phyloP scores from a whole-genome alignment of 139 green algal genomes.

The Ettlia oleoabundans region DNA sequence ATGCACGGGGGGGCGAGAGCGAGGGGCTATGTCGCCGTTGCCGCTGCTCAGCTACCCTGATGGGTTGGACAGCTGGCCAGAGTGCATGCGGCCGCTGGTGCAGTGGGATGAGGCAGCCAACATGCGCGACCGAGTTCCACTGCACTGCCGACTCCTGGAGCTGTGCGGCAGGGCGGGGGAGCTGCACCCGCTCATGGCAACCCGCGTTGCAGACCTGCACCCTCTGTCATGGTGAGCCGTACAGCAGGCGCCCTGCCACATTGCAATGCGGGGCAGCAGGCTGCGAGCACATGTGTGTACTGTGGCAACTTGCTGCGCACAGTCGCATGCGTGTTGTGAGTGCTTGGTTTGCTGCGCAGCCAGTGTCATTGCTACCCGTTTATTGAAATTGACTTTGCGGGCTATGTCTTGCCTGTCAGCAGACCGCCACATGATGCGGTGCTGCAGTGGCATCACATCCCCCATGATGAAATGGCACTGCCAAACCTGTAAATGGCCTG shows the following conservation, averaged over 20 bases:
- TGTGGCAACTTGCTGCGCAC: too few relatives aligned
- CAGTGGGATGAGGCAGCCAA: conserved; percentile 73
- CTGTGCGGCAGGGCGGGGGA: conserved; percentile 34
- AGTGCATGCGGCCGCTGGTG: conserved; percentile 65
- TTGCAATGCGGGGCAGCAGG: background rate
- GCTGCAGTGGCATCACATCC: too few relatives aligned
- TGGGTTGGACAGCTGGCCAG: conserved; percentile 66
- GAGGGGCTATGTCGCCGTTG: background rate
- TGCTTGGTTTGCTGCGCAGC: too few relatives aligned
- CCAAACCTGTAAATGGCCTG: too few relatives aligned
- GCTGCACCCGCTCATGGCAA: conserved; percentile 48
- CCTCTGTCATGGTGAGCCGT: conserved; percentile 73
- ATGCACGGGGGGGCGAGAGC: too few relatives aligned
- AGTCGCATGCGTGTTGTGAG: too few relatives aligned
- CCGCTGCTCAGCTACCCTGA: conserved; percentile 18
- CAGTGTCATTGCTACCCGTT: too few relatives aligned
- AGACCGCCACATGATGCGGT: too few relatives aligned
- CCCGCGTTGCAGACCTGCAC: conserved; percentile 73
- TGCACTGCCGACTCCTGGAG: conserved; percentile 65
- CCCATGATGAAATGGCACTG: too few relatives aligned
- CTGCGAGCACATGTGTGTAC: too few relatives aligned
- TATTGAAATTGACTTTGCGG: too few relatives aligned
- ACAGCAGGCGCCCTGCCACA: background rate
- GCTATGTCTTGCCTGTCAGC: too few relatives aligned
- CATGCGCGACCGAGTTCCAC: conserved; percentile 70